Percentiles rank a stretch among this genome's conserved stretches.
Conservation (phyloP, 2,329 filamentous ascomycete genomes). For the Paraphaeosphaeria sporulosa region DNA sequence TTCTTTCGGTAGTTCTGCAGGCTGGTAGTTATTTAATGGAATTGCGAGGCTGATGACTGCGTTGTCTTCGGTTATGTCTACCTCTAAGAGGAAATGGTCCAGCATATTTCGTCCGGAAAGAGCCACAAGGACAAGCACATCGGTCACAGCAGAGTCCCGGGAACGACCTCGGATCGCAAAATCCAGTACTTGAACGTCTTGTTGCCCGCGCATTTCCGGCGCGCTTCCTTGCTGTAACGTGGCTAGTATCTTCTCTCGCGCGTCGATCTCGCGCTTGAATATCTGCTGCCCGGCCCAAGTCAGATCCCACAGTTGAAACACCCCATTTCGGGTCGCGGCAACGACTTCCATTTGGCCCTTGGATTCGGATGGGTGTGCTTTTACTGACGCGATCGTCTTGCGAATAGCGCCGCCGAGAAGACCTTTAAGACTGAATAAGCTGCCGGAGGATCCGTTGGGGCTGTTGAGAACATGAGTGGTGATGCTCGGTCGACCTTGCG, state of each 20-base stretch:
- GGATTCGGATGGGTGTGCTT: slow-evolving; percentile 73
- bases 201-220: slow-evolving; percentile 57
- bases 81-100: slow-evolving; percentile 79
- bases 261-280: slow-evolving; percentile 74
- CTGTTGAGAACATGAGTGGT: slow-evolving; percentile 77
- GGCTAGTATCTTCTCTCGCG: slow-evolving; percentile 68
- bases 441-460: slow-evolving; percentile 64
- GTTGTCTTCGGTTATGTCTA: slow-evolving; percentile 65
- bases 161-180: slow-evolving; percentile 69
- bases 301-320: slow-evolving; percentile 85
- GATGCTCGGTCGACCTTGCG: slow-evolving; percentile 84
- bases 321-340: slow-evolving; percentile 77
- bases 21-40: slow-evolving; percentile 65
- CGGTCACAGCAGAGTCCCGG: slow-evolving; percentile 43
- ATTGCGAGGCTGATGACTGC: slow-evolving; percentile 71
- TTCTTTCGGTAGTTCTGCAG: slow-evolving; percentile 44
- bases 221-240: slow-evolving; percentile 65
- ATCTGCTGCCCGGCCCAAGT: slow-evolving; percentile 87
- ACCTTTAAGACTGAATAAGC: slow-evolving; percentile 83
- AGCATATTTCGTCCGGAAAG: slow-evolving; percentile 42
- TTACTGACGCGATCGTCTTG: slow-evolving; percentile 81
- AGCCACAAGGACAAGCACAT: slow-evolving; percentile 43
- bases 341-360: slow-evolving; percentile 87
- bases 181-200: slow-evolving; percentile 77
- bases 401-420: slow-evolving; percentile 74